phyloP scores from a whole-genome alignment of 352 stramenopile species.

The Pythium dissotocum region DNA sequence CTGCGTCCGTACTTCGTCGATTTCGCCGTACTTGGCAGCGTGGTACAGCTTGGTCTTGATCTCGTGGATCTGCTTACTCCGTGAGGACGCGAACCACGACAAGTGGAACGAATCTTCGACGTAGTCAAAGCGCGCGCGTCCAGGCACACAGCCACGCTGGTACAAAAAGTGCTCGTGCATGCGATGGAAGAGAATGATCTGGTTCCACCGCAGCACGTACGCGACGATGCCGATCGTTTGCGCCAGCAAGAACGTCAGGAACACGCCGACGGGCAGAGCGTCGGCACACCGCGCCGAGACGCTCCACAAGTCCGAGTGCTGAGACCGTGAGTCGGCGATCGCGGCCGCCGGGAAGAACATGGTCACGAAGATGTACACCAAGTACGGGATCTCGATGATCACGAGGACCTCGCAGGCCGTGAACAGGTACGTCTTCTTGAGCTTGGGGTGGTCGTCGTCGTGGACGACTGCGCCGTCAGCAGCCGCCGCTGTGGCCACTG shows the following conservation, averaged over 20 bases:
- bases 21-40: constrained; percentile 61
- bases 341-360: constrained; percentile 36
- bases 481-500: constrained; percentile 35
- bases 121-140: constrained; percentile 65
- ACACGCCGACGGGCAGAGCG: constrained; percentile 21
- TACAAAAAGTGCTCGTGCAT: constrained; percentile 80
- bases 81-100: constrained; percentile 44
- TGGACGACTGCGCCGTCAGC: constrained; percentile 38
- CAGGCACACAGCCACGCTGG: constrained; percentile 61
- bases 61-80: constrained; percentile 37
- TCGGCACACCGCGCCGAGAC: constrained; percentile 42
- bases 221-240: constrained; percentile 51
- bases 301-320: constrained; percentile 36
- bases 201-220: constrained; percentile 70
- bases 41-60: constrained; percentile 64
- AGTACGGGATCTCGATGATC: constrained; percentile 72
- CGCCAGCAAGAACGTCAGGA: constrained; percentile 51
- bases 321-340: constrained; percentile 15
- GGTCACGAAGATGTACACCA: constrained; percentile 54
- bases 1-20: constrained; percentile 47
- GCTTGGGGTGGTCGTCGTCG: constrained; percentile 49
- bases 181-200: constrained; percentile 80
- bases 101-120: constrained; percentile 51
- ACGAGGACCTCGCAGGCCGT: constrained; percentile 77
- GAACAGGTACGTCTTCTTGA: constrained; percentile 73